A percentile compares a stretch with the other conserved stretches of the same genome.
phyloP scores from a whole-genome alignment of 768 basidiomycete species.

The Polyporus arcularius region DNA sequence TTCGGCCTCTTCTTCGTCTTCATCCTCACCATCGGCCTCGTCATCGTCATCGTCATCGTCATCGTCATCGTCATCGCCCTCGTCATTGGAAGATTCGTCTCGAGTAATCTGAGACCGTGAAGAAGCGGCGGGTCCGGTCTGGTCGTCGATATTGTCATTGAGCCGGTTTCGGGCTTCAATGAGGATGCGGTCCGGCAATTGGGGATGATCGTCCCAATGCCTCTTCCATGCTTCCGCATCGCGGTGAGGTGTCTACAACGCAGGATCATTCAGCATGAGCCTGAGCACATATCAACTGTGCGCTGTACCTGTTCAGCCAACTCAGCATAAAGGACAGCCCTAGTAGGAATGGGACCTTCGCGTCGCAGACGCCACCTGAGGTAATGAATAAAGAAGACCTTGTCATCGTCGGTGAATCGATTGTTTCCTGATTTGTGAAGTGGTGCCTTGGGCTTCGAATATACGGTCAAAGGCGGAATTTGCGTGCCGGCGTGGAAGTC shows the following conservation, averaged over 20 bases:
- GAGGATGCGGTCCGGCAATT: slow-evolving; percentile 1
- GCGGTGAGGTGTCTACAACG: background rate
- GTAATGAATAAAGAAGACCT: slow-evolving; percentile 9
- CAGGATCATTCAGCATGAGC: no score
- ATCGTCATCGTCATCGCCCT: background rate
- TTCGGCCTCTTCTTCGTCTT: background rate
- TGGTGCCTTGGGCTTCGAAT: no score
- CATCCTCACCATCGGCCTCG: background rate
- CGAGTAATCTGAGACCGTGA: no score
- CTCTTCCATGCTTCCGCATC: slow-evolving; percentile 4
- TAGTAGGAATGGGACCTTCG: background rate
- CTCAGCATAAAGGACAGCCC: background rate
- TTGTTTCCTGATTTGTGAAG: no score
- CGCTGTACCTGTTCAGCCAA: background rate
- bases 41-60: background rate
- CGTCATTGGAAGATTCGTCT: background rate
- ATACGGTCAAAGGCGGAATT: no score
- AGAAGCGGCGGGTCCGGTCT: no score
- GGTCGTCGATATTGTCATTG: background rate
- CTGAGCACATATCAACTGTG: no score
- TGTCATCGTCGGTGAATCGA: slow-evolving; percentile 6
- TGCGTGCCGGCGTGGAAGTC: no score
- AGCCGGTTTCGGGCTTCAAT: background rate
- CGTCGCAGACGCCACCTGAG: slow-evolving; percentile 4
- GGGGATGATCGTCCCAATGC: slow-evolving; percentile 9